Evolutionary conservation across 176 grass and related monocot genomes (phyloP).

Genomic region (Eragrostis curvula): DNA sequence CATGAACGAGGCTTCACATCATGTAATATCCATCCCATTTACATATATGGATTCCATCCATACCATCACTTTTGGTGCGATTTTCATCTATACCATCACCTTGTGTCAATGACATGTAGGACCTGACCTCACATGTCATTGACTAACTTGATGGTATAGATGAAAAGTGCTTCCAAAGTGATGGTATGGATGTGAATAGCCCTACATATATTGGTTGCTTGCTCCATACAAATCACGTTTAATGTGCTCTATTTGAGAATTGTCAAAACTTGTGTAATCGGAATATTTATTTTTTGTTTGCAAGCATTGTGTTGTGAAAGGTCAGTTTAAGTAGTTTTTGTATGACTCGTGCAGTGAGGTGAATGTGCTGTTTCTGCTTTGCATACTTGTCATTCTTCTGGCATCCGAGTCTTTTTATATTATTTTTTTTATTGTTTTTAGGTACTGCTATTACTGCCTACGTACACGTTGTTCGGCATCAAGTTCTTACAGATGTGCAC

Average conservation of each 20-base stretch:
- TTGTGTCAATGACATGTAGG: no score
- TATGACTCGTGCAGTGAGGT: neutral
- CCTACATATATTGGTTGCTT: no score
- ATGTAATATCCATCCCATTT: neutral
- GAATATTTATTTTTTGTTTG: neutral
- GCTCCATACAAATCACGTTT: neutral
- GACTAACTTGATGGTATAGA: no score
- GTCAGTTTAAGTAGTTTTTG: neutral
- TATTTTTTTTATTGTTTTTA: conserved; percentile 41
- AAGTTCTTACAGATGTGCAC: conserved; percentile 66
- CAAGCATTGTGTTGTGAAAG: neutral
- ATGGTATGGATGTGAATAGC: no score
- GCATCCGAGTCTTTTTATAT: neutral
- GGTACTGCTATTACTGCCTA: conserved; percentile 97
- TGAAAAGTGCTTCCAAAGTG: no score
- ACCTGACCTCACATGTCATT: no score
- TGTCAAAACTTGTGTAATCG: neutral
- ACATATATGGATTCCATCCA: neutral
- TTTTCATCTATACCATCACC: no score
- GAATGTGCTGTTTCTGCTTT: conserved; percentile 15
- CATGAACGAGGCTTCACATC: neutral
- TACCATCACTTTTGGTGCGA: no score
- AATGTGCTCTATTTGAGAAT: neutral
- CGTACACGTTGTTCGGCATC: conserved; percentile 67
- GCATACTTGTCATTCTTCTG: neutral